These are phyloP conservation scores for Coniochaeta sp. DNA, from an alignment of 2,329 filamentous ascomycete species.

Conservation along the genomic window DNA sequence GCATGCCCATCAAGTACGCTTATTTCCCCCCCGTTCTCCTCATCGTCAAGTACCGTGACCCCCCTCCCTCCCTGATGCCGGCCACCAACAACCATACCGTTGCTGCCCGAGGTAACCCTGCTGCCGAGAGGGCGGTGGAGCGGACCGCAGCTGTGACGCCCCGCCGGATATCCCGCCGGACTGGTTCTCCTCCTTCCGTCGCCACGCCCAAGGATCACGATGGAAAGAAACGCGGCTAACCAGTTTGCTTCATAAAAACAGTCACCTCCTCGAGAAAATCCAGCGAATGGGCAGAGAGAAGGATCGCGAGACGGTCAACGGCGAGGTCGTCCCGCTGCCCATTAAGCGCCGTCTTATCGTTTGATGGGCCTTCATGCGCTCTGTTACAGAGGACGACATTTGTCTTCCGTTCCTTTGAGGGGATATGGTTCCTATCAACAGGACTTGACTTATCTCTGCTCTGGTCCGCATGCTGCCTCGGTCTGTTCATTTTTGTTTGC, in stretches of 20 bases:
- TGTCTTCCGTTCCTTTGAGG: background rate
- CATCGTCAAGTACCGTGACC: conserved; percentile 7
- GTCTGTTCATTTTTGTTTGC: background rate
- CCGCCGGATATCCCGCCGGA: too few relatives aligned
- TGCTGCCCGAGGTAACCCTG: conserved; percentile 7
- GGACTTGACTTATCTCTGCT: background rate
- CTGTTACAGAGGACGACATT: too few relatives aligned
- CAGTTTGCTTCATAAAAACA: conserved; percentile 25
- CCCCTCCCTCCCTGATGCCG: conserved; percentile 5
- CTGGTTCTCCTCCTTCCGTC: too few relatives aligned
- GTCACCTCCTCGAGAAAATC: conserved; percentile 50
- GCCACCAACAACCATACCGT: background rate
- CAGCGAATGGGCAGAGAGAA: conserved; percentile 35
- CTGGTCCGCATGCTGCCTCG: background rate
- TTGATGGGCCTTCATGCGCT: conserved; percentile 15
- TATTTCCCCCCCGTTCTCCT: conserved; percentile 23
- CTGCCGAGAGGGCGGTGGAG: too few relatives aligned
- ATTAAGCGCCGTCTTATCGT: conserved; percentile 39
- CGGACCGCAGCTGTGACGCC: too few relatives aligned
- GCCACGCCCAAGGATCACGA: too few relatives aligned
- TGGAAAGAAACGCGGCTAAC: background rate
- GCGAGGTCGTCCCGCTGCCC: conserved; percentile 27
- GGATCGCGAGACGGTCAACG: conserved; percentile 25
- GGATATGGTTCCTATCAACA: background rate
- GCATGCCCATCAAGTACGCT: conserved; percentile 50